Conservation (phyloP, 2,329 filamentous ascomycete genomes). For the Botrytis deweyae region DNA sequence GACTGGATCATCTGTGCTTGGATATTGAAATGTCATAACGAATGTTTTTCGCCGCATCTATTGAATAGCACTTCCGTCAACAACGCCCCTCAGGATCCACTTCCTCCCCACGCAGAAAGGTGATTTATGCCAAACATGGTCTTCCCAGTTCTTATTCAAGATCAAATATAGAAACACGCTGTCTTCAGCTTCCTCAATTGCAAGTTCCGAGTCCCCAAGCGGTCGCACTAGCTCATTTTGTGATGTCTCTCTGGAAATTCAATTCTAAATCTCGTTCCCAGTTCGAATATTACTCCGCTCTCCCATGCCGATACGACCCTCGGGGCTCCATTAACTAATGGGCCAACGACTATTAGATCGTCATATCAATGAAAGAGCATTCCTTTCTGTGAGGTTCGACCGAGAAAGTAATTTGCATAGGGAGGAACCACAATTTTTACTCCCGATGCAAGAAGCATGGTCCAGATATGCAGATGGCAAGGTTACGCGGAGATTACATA, state of each 20-base stretch:
- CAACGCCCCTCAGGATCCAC: constrained; percentile 6
- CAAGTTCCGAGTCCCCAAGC: constrained; percentile 19
- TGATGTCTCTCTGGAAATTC: background rate
- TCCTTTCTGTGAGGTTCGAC: constrained; percentile 13
- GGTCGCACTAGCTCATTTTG: background rate
- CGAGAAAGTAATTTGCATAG: constrained; percentile 19
- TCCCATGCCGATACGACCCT: constrained; percentile 3
- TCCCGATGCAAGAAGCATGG: constrained; percentile 13
- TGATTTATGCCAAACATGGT: constrained; percentile 4
- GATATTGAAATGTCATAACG: constrained; percentile 4
- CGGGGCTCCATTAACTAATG: constrained; percentile 1
- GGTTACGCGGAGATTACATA: constrained; percentile 21
- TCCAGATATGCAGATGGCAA: constrained; percentile 16
- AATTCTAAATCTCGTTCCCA: constrained; percentile 12
- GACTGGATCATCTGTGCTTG: constrained; percentile 15
- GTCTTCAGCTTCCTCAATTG: constrained; percentile 10
- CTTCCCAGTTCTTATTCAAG: background rate
- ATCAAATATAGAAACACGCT: constrained; percentile 15
- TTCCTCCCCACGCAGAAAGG: constrained; percentile 6
- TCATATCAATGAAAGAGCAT: constrained; percentile 14
- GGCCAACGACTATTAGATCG: background rate
- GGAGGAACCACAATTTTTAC: constrained; percentile 18
- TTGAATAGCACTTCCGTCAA: constrained; percentile 6
- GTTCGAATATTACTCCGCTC: constrained; percentile 5
- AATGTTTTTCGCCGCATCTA: background rate